A percentile compares a stretch with the other conserved stretches of the same genome.
Conservation (phyloP, 805 yeast genomes). For the Candida namnaoensis region DNA sequence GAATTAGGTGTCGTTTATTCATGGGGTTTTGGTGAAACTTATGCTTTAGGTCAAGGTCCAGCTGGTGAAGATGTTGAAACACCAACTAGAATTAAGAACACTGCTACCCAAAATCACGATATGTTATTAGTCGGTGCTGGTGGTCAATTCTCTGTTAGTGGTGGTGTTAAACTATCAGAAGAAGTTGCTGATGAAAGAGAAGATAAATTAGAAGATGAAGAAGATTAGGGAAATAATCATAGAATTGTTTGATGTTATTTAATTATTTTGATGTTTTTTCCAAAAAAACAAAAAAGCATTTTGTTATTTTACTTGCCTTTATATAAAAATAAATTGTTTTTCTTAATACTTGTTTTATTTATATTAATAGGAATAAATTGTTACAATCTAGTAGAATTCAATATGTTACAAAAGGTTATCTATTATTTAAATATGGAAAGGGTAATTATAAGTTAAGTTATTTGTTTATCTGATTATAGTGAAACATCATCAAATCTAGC, state of each 20-base stretch:
- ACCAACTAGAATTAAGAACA: conserved; percentile 87
- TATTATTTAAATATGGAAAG: too few species aligned
- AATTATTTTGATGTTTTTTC: too few species aligned
- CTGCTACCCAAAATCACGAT: conserved; percentile 80
- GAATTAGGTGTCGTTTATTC: conserved; percentile 80
- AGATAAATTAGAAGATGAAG: conserved; percentile 45
- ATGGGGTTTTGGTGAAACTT: conserved; percentile 98
- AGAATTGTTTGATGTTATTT: too few species aligned
- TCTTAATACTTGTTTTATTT: too few species aligned
- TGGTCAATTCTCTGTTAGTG: conserved; percentile 91
- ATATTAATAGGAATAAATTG: too few species aligned
- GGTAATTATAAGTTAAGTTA: too few species aligned
- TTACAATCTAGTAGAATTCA: too few species aligned
- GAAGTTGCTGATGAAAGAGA: conserved; percentile 34
- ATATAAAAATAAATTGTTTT: too few species aligned
- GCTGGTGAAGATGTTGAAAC: conserved; percentile 75
- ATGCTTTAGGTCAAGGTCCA: conserved; percentile 93
- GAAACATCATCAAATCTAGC: conserved; percentile 53
- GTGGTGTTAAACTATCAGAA: conserved; percentile 46
- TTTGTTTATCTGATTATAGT: neutral
- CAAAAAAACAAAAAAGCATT: too few species aligned
- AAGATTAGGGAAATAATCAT: conserved; percentile 3
- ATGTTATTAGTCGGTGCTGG: conserved; percentile 82
- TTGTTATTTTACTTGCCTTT: too few species aligned
- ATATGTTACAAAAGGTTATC: too few species aligned